Percentiles rank a stretch among this genome's conserved stretches.
These are phyloP conservation scores for Ogataea neopini DNA, from an alignment of 805 yeast genomes.

Conservation along the genomic window DNA sequence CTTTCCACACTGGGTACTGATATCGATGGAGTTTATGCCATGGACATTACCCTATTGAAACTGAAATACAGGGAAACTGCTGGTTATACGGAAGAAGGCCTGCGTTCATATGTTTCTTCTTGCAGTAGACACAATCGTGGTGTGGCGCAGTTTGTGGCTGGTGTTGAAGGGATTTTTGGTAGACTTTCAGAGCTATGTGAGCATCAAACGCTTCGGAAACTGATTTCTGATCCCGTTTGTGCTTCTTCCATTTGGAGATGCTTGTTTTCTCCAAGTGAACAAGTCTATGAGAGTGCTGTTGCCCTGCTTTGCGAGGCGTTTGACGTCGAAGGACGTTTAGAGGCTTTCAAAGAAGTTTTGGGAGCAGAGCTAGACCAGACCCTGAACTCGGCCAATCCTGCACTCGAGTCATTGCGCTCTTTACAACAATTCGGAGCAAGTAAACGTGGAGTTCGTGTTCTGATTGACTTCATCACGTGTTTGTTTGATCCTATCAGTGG, in stretches of 20 bases:
- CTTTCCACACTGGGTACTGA: constrained; percentile 18
- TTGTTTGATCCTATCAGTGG: constrained; percentile 71
- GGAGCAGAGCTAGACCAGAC: constrained; percentile 44
- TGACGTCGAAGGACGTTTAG: constrained; percentile 78
- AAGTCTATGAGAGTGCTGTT: constrained; percentile 65
- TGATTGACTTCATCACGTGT: constrained; percentile 69
- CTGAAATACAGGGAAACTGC: constrained; percentile 14
- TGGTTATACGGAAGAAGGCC: constrained; percentile 16
- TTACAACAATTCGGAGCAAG: constrained; percentile 26
- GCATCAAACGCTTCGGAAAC: constrained; percentile 27
- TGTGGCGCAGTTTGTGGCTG: constrained; percentile 17
- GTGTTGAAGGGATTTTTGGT: constrained; percentile 27
- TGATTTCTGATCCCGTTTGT: constrained; percentile 44
- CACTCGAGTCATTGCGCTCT: constrained; percentile 16
- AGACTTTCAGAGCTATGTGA: constrained; percentile 29
- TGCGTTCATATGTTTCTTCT: constrained; percentile 24
- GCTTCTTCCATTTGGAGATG: constrained; percentile 74
- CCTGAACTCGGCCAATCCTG: constrained; percentile 44
- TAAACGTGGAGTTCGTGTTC: constrained; percentile 60
- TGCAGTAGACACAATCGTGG: constrained; percentile 33
- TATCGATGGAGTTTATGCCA: constrained; percentile 20
- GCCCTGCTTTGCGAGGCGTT: constrained; percentile 73
- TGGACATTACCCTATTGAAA: constrained; percentile 28
- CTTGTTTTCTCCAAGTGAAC: constrained; percentile 60
- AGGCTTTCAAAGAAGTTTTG: constrained; percentile 63